Percentiles rank a stretch among this genome's conserved stretches.
Evolutionary conservation across 176 grass and related monocot species (phyloP).

Genomic region (Chrysopogon serrulatus): DNA sequence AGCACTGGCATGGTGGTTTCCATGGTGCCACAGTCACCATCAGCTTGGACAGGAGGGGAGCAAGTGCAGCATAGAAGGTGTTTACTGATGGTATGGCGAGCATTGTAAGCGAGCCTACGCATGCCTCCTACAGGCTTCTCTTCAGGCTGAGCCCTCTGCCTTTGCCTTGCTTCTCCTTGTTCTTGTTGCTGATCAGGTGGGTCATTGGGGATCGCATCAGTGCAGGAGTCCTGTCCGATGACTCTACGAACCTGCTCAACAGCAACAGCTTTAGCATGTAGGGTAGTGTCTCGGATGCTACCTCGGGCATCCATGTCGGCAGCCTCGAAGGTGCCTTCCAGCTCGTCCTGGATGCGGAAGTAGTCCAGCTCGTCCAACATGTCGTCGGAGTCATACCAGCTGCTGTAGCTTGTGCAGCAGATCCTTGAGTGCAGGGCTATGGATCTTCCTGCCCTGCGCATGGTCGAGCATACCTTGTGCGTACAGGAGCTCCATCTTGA

Average conservation of each 20-base stretch:
- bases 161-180: no score
- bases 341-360: slow-evolving; percentile 26
- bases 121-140: not conserved
- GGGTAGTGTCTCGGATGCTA: not conserved
- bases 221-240: no score
- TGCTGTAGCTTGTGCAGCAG: not conserved
- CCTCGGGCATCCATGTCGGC: not conserved
- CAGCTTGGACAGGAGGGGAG: no score
- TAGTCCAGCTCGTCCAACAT: slow-evolving; percentile 6
- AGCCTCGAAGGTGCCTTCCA: not conserved
- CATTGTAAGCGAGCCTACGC: not conserved
- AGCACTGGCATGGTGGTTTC: not conserved
- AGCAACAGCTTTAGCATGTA: not conserved
- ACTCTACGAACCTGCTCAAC: no score
- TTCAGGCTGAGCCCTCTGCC: not conserved
- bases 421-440: not conserved
- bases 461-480: not conserved
- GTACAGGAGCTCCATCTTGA: slow-evolving; percentile 3
- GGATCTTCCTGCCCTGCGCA: not conserved
- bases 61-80: not conserved
- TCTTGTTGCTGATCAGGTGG: no score
- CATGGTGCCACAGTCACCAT: no score
- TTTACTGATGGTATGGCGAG: not conserved
- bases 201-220: no score
- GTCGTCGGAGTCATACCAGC: not conserved